phyloP scores from a whole-genome alignment of 495 filamentous ascomycete genomes.

The Aspergillus wentii region DNA sequence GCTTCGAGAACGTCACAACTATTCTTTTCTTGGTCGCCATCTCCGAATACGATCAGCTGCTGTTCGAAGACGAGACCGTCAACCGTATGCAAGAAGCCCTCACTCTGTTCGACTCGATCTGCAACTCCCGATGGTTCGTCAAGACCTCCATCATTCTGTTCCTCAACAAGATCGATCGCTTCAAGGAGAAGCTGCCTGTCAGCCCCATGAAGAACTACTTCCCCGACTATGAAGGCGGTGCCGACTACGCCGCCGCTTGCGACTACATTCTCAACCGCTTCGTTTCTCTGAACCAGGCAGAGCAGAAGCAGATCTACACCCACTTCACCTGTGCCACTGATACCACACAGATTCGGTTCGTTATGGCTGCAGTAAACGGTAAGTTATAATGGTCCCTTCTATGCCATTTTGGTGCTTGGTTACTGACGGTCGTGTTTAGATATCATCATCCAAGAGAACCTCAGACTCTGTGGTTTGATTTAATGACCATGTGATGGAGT shows the following conservation, averaged over 20 bases:
- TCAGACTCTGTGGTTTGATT: conserved; percentile 96
- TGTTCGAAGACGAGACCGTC: conserved; percentile 82
- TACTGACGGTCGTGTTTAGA: conserved; percentile 47
- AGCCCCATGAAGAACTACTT: conserved; percentile 99
- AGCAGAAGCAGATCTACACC: conserved; percentile 99
- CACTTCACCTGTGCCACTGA: conserved; percentile 99
- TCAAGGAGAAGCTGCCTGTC: conserved; percentile 98
- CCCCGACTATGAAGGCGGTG: conserved; percentile 94
- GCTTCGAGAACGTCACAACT: conserved; percentile 98
- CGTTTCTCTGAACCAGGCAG: conserved; percentile 94
- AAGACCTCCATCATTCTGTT: conserved; percentile 99
- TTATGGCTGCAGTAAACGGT: conserved; percentile 99
- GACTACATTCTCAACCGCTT: conserved; percentile 98
- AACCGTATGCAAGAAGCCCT: conserved; percentile 99
- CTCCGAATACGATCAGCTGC: conserved; percentile 96
- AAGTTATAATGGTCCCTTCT: conserved; percentile 26
- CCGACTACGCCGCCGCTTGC: conserved; percentile 88
- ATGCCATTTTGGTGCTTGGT: background rate
- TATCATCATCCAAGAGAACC: conserved; percentile 99
- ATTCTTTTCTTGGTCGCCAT: conserved; percentile 98
- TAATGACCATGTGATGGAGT: conserved; percentile 49
- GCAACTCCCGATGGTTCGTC: conserved; percentile 98
- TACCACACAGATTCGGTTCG: conserved; percentile 97
- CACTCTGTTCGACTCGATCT: conserved; percentile 97
- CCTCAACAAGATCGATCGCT: conserved; percentile 99